Evolutionary conservation across 768 basidiomycete genomes (phyloP).

Genomic region (Pisolithus marmoratus): DNA sequence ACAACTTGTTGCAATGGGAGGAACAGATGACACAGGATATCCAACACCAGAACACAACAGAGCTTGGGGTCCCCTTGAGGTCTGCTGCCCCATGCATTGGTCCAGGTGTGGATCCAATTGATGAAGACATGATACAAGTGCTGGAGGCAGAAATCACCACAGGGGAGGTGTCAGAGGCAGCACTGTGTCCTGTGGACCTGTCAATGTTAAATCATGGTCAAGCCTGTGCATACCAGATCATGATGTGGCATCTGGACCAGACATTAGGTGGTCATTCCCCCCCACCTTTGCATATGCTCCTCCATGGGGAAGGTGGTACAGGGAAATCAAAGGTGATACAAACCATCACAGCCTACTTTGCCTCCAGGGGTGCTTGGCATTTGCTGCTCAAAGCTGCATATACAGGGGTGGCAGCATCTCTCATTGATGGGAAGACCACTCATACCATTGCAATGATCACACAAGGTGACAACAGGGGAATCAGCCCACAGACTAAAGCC

Average conservation of each 20-base stretch:
- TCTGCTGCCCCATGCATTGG: no score
- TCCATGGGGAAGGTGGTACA: slow-evolving; percentile 39
- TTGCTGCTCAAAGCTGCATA: slow-evolving; percentile 32
- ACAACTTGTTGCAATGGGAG: no score
- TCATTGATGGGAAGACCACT: slow-evolving; percentile 33
- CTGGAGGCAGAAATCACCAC: no score
- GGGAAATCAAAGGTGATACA: slow-evolving; percentile 40
- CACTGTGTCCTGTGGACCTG: neutral
- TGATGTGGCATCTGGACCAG: slow-evolving; percentile 23
- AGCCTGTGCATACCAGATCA: slow-evolving; percentile 19
- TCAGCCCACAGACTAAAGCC: no score
- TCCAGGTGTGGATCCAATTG: no score
- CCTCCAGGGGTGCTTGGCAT: neutral
- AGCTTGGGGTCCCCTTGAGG: no score
- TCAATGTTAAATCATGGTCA: neutral
- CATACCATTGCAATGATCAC: slow-evolving; percentile 33
- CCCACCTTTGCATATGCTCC: slow-evolving; percentile 34
- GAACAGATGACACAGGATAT: no score
- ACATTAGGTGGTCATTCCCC: slow-evolving; percentile 11
- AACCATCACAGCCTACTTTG: slow-evolving; percentile 32
- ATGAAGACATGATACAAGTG: no score
- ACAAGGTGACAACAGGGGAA: no score
- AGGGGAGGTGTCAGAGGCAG: neutral
- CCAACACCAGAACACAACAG: no score
- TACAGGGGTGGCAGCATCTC: slow-evolving; percentile 36